phyloP scores from a whole-genome alignment of 2,329 filamentous ascomycete genomes.

The Diaporthe humulicola region DNA sequence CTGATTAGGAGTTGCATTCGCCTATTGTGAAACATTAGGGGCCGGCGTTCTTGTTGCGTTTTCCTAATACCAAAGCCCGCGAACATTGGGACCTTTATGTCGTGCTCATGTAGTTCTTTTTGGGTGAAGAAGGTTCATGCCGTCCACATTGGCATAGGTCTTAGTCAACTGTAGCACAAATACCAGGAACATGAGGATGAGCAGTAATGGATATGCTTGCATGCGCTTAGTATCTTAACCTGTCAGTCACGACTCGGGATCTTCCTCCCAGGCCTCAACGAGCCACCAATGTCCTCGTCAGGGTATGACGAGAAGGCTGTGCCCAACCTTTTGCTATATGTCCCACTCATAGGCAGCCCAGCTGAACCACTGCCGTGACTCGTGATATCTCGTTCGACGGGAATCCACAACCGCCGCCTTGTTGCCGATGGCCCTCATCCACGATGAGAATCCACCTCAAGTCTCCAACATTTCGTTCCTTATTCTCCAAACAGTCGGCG shows the following conservation, averaged over 20 bases:
- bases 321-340: background rate
- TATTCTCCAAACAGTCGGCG: slow-evolving; percentile 77
- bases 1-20: slow-evolving; percentile 36
- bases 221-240: background rate
- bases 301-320: background rate
- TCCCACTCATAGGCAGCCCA: background rate
- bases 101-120: slow-evolving; percentile 9
- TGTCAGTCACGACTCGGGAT: background rate
- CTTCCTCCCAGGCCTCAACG: background rate
- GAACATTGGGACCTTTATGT: slow-evolving; percentile 18
- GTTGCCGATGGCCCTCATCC: background rate
- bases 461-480: slow-evolving; percentile 11
- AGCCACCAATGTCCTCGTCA: background rate
- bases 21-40: slow-evolving; percentile 33
- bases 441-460: background rate
- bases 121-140: slow-evolving; percentile 17
- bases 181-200: background rate
- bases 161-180: background rate
- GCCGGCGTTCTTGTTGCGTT: slow-evolving; percentile 38
- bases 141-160: background rate
- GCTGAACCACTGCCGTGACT: background rate
- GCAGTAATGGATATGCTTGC: background rate
- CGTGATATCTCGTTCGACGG: background rate
- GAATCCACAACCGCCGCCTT: no score
- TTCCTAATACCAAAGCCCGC: slow-evolving; percentile 26